These are phyloP conservation scores for Marasmius oreades DNA, from an alignment of 1,284 basidiomycete genomes.

Conservation along the genomic window DNA sequence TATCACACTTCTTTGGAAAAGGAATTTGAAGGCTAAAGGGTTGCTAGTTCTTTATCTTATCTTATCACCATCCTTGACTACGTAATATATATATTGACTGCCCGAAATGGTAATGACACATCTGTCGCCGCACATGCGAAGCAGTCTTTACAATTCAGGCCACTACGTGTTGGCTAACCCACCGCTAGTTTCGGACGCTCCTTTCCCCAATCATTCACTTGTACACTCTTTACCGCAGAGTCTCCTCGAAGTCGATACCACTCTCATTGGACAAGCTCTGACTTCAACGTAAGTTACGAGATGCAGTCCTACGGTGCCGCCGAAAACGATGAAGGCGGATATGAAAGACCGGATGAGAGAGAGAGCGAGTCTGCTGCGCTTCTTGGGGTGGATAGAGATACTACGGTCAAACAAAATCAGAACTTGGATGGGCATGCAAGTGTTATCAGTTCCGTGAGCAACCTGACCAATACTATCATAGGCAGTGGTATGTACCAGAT, in stretches of 20 bases:
- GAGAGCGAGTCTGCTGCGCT: slow-evolving; percentile 49
- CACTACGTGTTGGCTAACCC: background rate
- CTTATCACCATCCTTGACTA: too few species aligned
- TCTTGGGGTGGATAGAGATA: slow-evolving; percentile 42
- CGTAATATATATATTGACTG: too few species aligned
- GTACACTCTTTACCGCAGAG: background rate
- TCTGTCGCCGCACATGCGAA: too few species aligned
- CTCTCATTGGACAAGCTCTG: background rate
- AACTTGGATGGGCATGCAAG: slow-evolving; percentile 62
- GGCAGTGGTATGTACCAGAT: slow-evolving; percentile 67
- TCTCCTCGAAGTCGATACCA: background rate
- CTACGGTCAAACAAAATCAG: slow-evolving; percentile 23
- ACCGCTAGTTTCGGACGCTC: background rate
- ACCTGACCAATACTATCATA: slow-evolving; percentile 84
- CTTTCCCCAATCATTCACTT: background rate
- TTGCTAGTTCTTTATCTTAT: too few species aligned
- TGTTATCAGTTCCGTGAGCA: slow-evolving; percentile 66
- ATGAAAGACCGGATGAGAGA: slow-evolving; percentile 3
- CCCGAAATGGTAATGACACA: too few species aligned
- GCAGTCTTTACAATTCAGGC: too few species aligned
- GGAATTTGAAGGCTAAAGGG: slow-evolving; percentile 6
- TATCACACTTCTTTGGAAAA: slow-evolving; percentile 12
- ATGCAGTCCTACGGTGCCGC: slow-evolving; percentile 65
- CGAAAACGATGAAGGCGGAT: slow-evolving; percentile 24
- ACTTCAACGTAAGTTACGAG: slow-evolving; percentile 28